phyloP scores from a whole-genome alignment of 148 eudicot species.

The Talinum fruticosum region DNA sequence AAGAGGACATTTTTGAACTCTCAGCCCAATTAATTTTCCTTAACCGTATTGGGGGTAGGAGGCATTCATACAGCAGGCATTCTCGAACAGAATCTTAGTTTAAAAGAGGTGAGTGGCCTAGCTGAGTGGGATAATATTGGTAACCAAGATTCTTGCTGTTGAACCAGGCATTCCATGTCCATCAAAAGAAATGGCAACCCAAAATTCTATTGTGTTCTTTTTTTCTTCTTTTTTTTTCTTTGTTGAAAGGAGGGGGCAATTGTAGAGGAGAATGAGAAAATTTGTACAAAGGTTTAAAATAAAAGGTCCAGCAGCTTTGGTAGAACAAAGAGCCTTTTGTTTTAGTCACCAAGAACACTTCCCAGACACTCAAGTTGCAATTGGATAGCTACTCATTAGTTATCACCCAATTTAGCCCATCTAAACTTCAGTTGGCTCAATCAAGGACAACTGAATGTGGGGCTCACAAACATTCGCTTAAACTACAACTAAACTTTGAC shows the following conservation, averaged over 20 bases:
- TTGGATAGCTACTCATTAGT: neutral
- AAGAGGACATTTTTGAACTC: neutral
- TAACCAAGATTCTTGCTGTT: neutral
- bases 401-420: neutral
- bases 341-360: neutral
- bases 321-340: neutral
- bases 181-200: neutral
- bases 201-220: neutral
- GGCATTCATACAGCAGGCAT: neutral
- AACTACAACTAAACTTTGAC: neutral
- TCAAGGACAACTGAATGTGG: neutral
- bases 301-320: neutral
- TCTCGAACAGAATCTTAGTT: neutral
- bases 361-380: neutral
- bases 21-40: neutral
- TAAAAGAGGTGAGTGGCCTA: neutral
- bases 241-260: neutral
- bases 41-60: neutral
- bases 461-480: neutral
- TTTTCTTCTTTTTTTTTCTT: no score
- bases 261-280: neutral
- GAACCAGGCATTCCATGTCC: neutral
- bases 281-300: neutral
- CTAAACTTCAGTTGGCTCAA: neutral
- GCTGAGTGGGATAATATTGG: neutral